Base-by-base conservation (phyloP, 257 asterid species). In the Capsicum pubescens region DNA sequence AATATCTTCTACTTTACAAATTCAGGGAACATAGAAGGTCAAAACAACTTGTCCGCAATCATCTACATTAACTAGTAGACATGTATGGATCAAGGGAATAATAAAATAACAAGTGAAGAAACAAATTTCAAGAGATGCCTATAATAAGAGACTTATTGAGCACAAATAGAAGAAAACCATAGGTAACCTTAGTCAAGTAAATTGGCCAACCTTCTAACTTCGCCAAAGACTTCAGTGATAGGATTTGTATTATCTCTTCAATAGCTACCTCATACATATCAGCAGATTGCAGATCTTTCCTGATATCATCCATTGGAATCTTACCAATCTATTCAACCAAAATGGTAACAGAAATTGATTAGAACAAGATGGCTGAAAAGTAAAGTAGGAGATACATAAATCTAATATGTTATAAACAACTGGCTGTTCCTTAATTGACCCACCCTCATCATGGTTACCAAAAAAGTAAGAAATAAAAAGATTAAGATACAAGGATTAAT, bases 281-380 rank as follows among this genome's bases (percentile, higher is more conserved):
- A 6, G 91, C 93, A 71, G 95, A 89, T 88, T 84, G 92, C 91
- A 95, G 86, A 89, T 97, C 98, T 86, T 90, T 90, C 94, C 92
- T 93, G 84, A 97, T 87, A 48, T 97, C 98, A 88, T 93, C 98
- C 35, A 93, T 86, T 50, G 98, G 95, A 87, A 97, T 95, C 95
- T 97, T 97, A 87, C 93, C 98, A 81, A 96, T 89, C 99, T 97
- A 91, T 82, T 52, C 59, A 82, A 84, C 26, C 71, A 81, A 58
- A 58, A 54, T 32, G 42, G 15, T 6, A 71, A 64, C 10, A 64
- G 69, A 39, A 79, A 42, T 64, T 48, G 21, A 59, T 69, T 60
- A 85, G 39, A 82, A 85, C 39, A 85, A 78, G 84, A 79, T 55
- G 68, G 46, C 79, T 67, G 19, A 17, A 66, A 52, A 52, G 64